Percentiles rank a stretch among this genome's conserved stretches.
phyloP scores from a whole-genome alignment of 805 yeast genomes.

The Saturnispora zaruensis region DNA sequence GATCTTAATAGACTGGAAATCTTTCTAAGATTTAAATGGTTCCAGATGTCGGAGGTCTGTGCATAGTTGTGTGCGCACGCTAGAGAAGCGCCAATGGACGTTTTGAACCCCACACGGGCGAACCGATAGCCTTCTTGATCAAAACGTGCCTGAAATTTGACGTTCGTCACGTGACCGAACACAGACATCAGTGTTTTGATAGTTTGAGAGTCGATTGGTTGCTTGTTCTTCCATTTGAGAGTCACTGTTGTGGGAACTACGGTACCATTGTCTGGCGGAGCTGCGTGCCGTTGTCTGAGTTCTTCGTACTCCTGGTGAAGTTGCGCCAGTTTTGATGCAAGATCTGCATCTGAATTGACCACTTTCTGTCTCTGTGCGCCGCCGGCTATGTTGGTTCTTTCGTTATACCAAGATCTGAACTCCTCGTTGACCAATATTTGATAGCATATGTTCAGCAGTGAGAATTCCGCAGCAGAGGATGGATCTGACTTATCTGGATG shows the following conservation, averaged over 20 bases:
- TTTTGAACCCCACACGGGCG: constrained; percentile 31
- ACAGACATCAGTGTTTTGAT: constrained; percentile 35
- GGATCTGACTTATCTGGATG: constrained; percentile 31
- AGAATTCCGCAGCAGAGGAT: constrained; percentile 23
- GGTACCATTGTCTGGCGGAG: neutral
- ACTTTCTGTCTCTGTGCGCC: neutral
- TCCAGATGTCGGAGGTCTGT: constrained; percentile 37
- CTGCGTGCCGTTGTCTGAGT: neutral
- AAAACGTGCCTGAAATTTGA: no score
- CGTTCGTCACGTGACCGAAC: constrained; percentile 30
- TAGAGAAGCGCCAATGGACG: constrained; percentile 22
- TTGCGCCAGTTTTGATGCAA: neutral
- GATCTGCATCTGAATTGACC: neutral
- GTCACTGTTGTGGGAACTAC: neutral
- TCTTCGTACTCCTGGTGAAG: neutral
- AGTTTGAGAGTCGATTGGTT: constrained; percentile 29
- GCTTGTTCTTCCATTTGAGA: constrained; percentile 39
- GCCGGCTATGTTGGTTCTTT: neutral
- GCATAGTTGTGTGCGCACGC: constrained; percentile 38
- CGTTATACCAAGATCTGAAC: constrained; percentile 12
- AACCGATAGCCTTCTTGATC: constrained; percentile 32
- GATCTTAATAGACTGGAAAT: constrained; percentile 39
- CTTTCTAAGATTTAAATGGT: constrained; percentile 34
- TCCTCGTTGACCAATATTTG: constrained; percentile 13
- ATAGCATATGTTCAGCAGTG: constrained; percentile 25